A percentile compares a stretch with the other conserved stretches of the same genome.
Evolutionary conservation across 345 rosid species (phyloP).

Genomic region (Balakata baccata): DNA sequence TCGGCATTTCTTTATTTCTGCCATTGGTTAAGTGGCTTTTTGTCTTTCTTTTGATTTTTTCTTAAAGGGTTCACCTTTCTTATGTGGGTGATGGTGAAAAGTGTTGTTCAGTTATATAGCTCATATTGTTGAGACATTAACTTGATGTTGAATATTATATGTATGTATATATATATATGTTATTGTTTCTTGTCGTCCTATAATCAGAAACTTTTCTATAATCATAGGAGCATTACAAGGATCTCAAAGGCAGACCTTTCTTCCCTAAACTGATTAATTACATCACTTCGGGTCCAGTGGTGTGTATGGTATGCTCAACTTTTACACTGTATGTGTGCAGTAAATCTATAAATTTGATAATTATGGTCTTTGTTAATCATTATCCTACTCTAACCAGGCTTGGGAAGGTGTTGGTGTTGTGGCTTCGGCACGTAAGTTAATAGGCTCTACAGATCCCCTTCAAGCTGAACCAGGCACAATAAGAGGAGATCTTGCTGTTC

Average conservation of each 20-base stretch:
- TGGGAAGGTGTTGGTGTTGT: constrained; percentile 99
- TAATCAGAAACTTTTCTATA: neutral
- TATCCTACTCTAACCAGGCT: constrained; percentile 44
- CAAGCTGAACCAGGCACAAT: constrained; percentile 98
- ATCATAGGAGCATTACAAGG: constrained; percentile 85
- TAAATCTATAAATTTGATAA: neutral
- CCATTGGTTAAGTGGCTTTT: too few species aligned
- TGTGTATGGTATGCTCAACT: constrained; percentile 73
- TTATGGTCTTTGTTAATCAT: constrained; percentile 11
- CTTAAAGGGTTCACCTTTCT: neutral
- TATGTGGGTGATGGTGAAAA: neutral
- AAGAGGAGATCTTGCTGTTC: constrained; percentile 93
- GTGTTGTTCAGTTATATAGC: neutral
- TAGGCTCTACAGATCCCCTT: constrained; percentile 92
- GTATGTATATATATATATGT: neutral
- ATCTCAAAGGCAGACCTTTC: constrained; percentile 81
- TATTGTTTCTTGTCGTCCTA: neutral
- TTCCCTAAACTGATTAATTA: constrained; percentile 73
- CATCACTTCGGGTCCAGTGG: constrained; percentile 94
- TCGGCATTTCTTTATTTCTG: neutral
- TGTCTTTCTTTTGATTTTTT: too few species aligned
- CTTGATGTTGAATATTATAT: neutral
- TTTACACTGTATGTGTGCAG: neutral
- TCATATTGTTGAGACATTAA: neutral
- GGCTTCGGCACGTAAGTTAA: constrained; percentile 87